Evolutionary conservation across 2,329 filamentous ascomycete species (phyloP).

Genomic region (Aspergillus ochraceus): DNA sequence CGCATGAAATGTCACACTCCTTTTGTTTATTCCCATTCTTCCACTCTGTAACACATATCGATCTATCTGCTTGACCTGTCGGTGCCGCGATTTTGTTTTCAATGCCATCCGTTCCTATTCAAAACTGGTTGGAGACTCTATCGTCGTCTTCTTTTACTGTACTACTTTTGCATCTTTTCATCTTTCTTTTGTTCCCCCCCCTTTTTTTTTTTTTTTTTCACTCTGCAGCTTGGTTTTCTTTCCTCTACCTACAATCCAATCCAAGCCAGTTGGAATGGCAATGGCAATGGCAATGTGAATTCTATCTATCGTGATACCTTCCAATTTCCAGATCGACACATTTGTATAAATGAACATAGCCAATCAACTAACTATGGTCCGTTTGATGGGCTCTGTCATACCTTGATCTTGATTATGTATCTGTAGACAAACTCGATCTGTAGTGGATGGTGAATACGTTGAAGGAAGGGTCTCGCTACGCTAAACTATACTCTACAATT

Average conservation of each 20-base stretch:
- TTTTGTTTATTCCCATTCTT: conserved; percentile 9
- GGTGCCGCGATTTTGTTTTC: not conserved
- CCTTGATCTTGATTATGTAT: too few relatives aligned
- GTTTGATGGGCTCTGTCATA: not conserved
- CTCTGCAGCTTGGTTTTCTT: not conserved
- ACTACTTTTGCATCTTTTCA: not conserved
- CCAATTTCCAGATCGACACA: not conserved
- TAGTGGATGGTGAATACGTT: not conserved
- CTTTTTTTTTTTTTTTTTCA: not conserved
- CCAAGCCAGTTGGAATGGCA: not conserved
- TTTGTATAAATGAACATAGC: not conserved
- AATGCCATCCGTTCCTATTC: too few relatives aligned
- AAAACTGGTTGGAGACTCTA: too few relatives aligned
- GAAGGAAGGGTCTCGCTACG: too few relatives aligned
- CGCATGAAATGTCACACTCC: conserved; percentile 8
- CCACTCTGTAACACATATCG: not conserved
- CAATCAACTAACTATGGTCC: not conserved
- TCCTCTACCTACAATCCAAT: not conserved
- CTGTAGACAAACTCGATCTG: too few relatives aligned
- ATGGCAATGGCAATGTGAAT: not conserved
- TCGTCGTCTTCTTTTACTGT: not conserved
- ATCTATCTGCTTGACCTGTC: not conserved
- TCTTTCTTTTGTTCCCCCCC: not conserved
- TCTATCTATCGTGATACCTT: not conserved
- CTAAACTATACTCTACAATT: not conserved